These are phyloP conservation scores for Silene noctiflora DNA, from an alignment of 179 eudicot species.

Conservation along the genomic window DNA sequence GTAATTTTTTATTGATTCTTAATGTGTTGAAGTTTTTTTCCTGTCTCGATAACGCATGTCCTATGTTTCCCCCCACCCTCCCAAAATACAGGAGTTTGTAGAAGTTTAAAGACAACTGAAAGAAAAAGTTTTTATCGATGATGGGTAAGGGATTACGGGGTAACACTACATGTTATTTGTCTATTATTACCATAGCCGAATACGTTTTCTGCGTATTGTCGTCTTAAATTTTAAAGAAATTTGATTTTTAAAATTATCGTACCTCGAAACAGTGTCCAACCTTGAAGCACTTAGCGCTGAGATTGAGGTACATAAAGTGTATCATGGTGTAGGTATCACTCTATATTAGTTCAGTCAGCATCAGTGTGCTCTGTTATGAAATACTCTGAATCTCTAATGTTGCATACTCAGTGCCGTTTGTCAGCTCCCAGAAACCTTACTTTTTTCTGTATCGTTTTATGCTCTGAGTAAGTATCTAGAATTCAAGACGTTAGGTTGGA, in stretches of 20 bases:
- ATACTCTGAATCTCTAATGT: background rate
- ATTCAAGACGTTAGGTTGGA: background rate
- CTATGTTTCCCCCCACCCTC: background rate
- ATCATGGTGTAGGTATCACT: background rate
- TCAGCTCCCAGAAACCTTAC: background rate
- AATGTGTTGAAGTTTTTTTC: background rate
- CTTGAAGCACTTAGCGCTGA: background rate
- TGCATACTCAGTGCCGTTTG: background rate
- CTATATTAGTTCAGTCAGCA: background rate
- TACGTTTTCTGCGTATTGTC: background rate
- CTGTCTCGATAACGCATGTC: background rate
- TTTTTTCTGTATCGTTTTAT: background rate
- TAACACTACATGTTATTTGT: background rate
- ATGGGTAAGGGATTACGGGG: background rate
- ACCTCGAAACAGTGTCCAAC: background rate
- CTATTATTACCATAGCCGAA: background rate
- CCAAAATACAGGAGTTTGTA: no score
- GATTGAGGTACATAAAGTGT: background rate
- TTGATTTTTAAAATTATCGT: background rate
- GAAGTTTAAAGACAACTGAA: background rate
- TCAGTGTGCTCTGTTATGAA: slow-evolving; percentile 5
- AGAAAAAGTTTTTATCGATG: background rate
- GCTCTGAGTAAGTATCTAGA: background rate
- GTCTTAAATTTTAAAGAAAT: background rate
- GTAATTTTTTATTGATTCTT: background rate